These are phyloP conservation scores for Dioscorea alata DNA, from an alignment of 106 monocot genomes.

Conservation along the genomic window DNA sequence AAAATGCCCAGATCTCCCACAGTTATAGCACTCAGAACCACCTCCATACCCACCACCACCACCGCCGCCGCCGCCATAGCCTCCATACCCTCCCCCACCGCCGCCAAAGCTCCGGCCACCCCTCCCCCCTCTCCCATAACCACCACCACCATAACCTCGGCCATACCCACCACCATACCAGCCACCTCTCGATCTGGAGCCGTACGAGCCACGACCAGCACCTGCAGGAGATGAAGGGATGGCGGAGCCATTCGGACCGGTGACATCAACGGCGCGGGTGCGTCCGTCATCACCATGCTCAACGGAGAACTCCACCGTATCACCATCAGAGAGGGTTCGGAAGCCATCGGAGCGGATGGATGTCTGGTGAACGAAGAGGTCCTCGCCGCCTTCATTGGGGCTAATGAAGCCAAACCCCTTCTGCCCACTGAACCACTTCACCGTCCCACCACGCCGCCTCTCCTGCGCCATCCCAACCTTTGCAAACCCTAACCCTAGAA, in stretches of 20 bases:
- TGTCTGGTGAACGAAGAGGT: constrained; percentile 33
- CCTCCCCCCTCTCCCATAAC: constrained; percentile 1
- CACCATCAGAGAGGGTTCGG: constrained; percentile 19
- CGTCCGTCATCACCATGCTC: constrained; percentile 28
- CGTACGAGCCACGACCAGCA: neutral
- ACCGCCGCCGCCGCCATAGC: constrained; percentile 1
- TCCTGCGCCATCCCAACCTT: constrained; percentile 10
- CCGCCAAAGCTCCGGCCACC: constrained; percentile 5
- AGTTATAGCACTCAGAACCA: constrained; percentile 38
- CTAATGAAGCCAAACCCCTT: constrained; percentile 41
- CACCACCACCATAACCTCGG: constrained; percentile 3
- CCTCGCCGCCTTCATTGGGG: constrained; percentile 16
- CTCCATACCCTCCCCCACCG: constrained; percentile 3
- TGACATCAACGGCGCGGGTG: constrained; percentile 22
- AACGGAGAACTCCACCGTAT: constrained; percentile 36
- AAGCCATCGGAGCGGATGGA: constrained; percentile 19
- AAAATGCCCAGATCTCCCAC: constrained; percentile 37
- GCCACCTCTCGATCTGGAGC: neutral
- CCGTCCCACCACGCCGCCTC: constrained; percentile 9
- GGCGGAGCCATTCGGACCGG: neutral
- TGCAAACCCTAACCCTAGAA: constrained; percentile 6
- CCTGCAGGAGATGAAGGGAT: neutral
- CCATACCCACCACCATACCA: constrained; percentile 5
- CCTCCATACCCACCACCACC: constrained; percentile 22
- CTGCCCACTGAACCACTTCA: constrained; percentile 23